Base-by-base conservation (phyloP, 2,329 filamentous ascomycete species). In the Coniochaeta hoffmannii region DNA sequence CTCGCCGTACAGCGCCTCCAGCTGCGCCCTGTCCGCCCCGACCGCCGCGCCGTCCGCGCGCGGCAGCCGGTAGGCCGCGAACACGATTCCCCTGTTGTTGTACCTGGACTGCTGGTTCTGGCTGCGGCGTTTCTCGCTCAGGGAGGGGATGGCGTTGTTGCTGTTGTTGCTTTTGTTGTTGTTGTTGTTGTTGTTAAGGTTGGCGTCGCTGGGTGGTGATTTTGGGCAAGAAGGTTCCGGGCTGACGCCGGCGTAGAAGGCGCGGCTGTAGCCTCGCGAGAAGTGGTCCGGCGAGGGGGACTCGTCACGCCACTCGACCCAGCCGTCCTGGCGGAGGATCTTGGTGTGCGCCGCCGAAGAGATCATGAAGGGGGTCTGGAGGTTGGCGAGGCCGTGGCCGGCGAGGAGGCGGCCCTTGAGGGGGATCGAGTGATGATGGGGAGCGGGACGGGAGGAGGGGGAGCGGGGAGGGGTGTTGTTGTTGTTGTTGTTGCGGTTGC, bases 51-150 rank as follows among this genome's bases (percentile, higher is more conserved):
- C 69, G 24, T 72, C 73, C 8, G 63, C 64, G 41, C 70, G 68
- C 15, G 77, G 76, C 58, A 76, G 76, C 22, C 78, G 72, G 60
- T 82, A 82, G 0, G 78, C 80, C 1, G 79, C 79, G 55, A 83
- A 83, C 5, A 82, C 75, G 56, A 83, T 77, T 49, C 79, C 80
- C 31, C 77, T 10, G 60, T 81, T 75, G 53, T 72, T 70, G n/a
- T n/a, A n/a, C n/a, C n/a, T n/a, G n/a, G n/a, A n/a, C 19, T 57
- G 55, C 31, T 53, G 54, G n/a, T n/a, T n/a, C 30, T 56, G 32
- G 9, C 17, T 24, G 22, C 41, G 41, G 4, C 41, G 19, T 19
- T 46, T 46, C 10, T 46, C n/a, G 17, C 7, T 38, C 41, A 46
- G 41, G n/a, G 31, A 9, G 17, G 3, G 34, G 52, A 44, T 46